A percentile compares a stretch with the other conserved stretches of the same genome.
Evolutionary conservation across 768 basidiomycete genomes (phyloP).

Genomic region (Pluteus cervinus): DNA sequence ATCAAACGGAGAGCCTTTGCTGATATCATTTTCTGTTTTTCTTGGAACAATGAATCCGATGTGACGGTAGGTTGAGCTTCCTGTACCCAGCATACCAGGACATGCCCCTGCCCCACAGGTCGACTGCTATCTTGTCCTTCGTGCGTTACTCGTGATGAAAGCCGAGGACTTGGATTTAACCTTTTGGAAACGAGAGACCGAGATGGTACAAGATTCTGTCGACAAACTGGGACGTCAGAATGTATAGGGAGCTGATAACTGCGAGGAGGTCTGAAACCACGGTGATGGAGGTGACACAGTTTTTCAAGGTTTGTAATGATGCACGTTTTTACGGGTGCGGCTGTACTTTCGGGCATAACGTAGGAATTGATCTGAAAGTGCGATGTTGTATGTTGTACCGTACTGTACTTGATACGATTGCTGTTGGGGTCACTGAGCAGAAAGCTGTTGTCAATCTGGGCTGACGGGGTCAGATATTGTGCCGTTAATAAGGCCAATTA

Average conservation of each 20-base stretch:
- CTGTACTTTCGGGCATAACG: too few species aligned
- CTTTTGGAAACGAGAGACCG: constrained; percentile 28
- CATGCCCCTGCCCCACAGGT: constrained; percentile 33
- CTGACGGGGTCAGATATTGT: too few species aligned
- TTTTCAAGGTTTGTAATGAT: too few species aligned
- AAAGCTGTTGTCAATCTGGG: too few species aligned
- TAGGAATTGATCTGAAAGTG: too few species aligned
- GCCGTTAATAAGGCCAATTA: too few species aligned
- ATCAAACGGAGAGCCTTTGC: constrained; percentile 4
- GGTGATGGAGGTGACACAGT: constrained; percentile 8
- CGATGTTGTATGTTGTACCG: too few species aligned
- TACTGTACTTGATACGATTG: too few species aligned
- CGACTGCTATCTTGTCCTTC: constrained; percentile 40
- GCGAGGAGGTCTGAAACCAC: constrained; percentile 13
- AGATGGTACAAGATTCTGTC: constrained; percentile 15
- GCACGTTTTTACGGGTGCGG: too few species aligned
- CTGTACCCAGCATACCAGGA: constrained; percentile 37
- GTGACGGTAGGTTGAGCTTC: constrained; percentile 26
- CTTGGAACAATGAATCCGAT: constrained; percentile 5
- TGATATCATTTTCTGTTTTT: constrained; percentile 7
- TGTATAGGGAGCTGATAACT: constrained; percentile 5
- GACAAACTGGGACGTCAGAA: not conserved
- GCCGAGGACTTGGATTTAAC: constrained; percentile 41
- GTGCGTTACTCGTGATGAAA: constrained; percentile 45
- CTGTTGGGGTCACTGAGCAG: too few species aligned